phyloP scores from a whole-genome alignment of 345 rosid species.

The Excoecaria cochinchinensis region DNA sequence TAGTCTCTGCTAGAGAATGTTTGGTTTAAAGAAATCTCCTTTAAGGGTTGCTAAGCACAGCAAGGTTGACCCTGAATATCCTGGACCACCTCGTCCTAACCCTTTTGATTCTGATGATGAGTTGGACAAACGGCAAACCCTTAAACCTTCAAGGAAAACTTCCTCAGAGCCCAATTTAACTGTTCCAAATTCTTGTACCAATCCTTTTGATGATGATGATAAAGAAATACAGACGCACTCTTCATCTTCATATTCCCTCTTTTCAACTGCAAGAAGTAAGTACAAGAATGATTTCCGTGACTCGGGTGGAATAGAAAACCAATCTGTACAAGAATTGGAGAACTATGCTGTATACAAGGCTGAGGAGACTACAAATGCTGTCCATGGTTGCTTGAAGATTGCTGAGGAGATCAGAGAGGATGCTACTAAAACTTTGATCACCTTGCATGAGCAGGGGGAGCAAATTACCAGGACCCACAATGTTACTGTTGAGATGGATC shows the following conservation, averaged over 20 bases:
- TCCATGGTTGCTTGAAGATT: slow-evolving; percentile 76
- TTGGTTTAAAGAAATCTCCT: slow-evolving; percentile 67
- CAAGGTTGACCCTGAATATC: slow-evolving; percentile 43
- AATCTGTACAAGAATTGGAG: slow-evolving; percentile 87
- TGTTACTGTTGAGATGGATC: slow-evolving; percentile 72
- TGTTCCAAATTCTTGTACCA: slow-evolving; percentile 31
- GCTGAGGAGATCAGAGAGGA: slow-evolving; percentile 88
- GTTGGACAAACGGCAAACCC: slow-evolving; percentile 44
- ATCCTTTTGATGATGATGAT: slow-evolving; percentile 57
- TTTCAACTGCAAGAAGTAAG: slow-evolving; percentile 42
- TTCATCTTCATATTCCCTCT: slow-evolving; percentile 39
- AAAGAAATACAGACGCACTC: slow-evolving; percentile 26
- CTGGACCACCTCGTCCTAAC: slow-evolving; percentile 48
- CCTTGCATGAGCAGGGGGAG: slow-evolving; percentile 87
- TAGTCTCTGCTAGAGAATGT: slow-evolving; percentile 45
- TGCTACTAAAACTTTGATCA: slow-evolving; percentile 72
- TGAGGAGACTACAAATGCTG: slow-evolving; percentile 84
- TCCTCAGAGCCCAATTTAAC: slow-evolving; percentile 59
- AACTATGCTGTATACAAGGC: slow-evolving; percentile 82
- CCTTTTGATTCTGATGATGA: slow-evolving; percentile 86
- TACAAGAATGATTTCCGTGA: slow-evolving; percentile 83
- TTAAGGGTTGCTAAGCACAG: slow-evolving; percentile 51
- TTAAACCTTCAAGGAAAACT: slow-evolving; percentile 50
- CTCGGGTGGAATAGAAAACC: slow-evolving; percentile 82
- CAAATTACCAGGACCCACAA: slow-evolving; percentile 76